Base-by-base conservation (phyloP, 768 basidiomycete species). In the Tricholoma sp. region DNA sequence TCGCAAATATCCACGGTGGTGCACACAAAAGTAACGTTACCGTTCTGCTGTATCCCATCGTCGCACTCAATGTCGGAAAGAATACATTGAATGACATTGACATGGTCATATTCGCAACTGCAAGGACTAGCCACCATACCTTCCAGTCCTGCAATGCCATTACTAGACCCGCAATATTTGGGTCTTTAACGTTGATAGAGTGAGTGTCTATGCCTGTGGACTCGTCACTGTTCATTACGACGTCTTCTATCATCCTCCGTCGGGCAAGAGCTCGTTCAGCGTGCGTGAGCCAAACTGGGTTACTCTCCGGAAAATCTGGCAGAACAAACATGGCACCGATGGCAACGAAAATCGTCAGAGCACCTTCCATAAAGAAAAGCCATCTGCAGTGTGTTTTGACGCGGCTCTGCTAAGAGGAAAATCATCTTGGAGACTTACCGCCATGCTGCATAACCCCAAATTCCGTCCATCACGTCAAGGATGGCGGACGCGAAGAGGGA, bases 401-500 rank as follows among this genome's bases (percentile, higher is more conserved):
- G 51, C 39, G 36, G 24, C 24, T 13, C 42, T 33, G 13, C 12
- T 13, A 37, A 44, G 28, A 1, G 37, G n/a, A 5, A 13, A 44
- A 28, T 53, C 11, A 37, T 24, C 17, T 1, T 2, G 11, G 29
- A 52, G 50, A 32, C 76, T 68, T 66, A 87, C 80, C 88, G 76
- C 93, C 93, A 95, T 2, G 87, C 89, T 3, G 86, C 76, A 58
- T 81, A 77, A 0, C 91, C 91, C n/a, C 84, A 75, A 45, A 80
- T 76, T 1, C 88, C 89, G 32, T 91, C 77, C 89, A 94, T 89
- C 9, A 76, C 75, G 58, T 80, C 77, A 44, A 95, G 76, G 52
- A 94, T 89, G 0, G 81, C 89, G 29, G 89, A 89, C 6, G 91
- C 91, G 54, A 94, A 81, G 13, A 95, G 74, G 1, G 89, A 78